These are phyloP conservation scores for Alternaria angustiovoidea DNA, from an alignment of 2,329 filamentous ascomycete species.

Conservation along the genomic window DNA sequence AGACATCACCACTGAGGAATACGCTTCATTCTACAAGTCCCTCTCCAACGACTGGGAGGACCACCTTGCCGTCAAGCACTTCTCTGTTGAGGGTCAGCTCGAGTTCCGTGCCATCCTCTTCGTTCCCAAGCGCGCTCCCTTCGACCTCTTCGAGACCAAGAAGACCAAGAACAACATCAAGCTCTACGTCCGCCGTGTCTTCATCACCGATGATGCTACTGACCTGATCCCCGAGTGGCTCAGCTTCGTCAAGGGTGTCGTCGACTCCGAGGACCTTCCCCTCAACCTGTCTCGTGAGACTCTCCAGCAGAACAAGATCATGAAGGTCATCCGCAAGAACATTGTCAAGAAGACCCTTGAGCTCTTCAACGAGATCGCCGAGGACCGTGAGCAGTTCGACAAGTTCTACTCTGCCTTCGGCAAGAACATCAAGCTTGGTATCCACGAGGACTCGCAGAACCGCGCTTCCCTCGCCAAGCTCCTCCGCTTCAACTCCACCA, in stretches of 20 bases:
- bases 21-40: conserved; percentile 99
- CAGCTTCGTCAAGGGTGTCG: conserved; percentile 99
- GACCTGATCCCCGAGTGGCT: conserved; percentile 99
- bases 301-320: conserved; percentile 99
- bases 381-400: conserved; percentile 99
- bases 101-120: conserved; percentile 99
- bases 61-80: conserved; percentile 99
- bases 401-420: conserved; percentile 99
- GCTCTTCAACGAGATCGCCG: conserved; percentile 98
- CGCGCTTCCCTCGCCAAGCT: conserved; percentile 92
- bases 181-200: conserved; percentile 99
- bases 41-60: conserved; percentile 99
- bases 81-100: conserved; percentile 99
- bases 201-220: conserved; percentile 99
- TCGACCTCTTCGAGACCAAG: conserved; percentile 99
- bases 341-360: conserved; percentile 99
- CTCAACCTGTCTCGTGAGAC: conserved; percentile 99
- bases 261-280: conserved; percentile 99
- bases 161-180: conserved; percentile 99
- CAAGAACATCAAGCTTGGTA: conserved; percentile 99
- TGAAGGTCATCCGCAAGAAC: conserved; percentile 99
- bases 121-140: conserved; percentile 98
- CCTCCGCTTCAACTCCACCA: conserved; percentile 98
- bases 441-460: conserved; percentile 99
- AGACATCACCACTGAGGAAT: conserved; percentile 96